phyloP scores from a whole-genome alignment of 345 rosid genomes.

The Cardamine occulta region DNA sequence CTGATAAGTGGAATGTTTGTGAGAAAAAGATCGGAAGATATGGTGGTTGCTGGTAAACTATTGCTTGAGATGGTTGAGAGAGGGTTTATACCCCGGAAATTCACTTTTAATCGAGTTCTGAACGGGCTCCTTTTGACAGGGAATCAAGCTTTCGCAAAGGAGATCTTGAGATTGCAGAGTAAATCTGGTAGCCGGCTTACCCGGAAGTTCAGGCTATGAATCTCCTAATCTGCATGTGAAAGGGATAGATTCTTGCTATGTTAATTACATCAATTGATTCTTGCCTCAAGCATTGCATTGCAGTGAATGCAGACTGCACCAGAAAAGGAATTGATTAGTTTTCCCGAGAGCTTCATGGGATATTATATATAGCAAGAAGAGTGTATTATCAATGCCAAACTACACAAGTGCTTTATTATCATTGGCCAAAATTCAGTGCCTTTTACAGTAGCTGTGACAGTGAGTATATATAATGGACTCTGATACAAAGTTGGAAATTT shows the following conservation, averaged over 20 bases:
- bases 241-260: not conserved
- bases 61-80: constrained; percentile 92
- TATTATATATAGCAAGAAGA: constrained; percentile 23
- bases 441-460: constrained; percentile 33
- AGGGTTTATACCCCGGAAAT: constrained; percentile 78
- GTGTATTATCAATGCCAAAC: not conserved
- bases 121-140: constrained; percentile 88
- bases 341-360: not conserved
- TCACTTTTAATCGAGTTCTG: constrained; percentile 76
- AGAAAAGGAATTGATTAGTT: not conserved
- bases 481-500: constrained; percentile 27
- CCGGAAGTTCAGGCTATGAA: constrained; percentile 56
- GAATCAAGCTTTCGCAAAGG: constrained; percentile 71
- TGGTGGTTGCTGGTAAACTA: constrained; percentile 77
- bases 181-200: constrained; percentile 60
- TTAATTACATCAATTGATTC: not conserved
- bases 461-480: not conserved
- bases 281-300: not conserved
- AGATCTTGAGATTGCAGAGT: constrained; percentile 77
- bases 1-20: constrained; percentile 87
- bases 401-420: constrained; percentile 30
- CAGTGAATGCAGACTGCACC: not conserved
- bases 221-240: not conserved
- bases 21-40: constrained; percentile 75
- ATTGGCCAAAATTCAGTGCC: constrained; percentile 32